A percentile compares a stretch with the other conserved stretches of the same genome.
Conservation (phyloP, 2,329 filamentous ascomycete species). For the Sclerotinia trifoliorum region DNA sequence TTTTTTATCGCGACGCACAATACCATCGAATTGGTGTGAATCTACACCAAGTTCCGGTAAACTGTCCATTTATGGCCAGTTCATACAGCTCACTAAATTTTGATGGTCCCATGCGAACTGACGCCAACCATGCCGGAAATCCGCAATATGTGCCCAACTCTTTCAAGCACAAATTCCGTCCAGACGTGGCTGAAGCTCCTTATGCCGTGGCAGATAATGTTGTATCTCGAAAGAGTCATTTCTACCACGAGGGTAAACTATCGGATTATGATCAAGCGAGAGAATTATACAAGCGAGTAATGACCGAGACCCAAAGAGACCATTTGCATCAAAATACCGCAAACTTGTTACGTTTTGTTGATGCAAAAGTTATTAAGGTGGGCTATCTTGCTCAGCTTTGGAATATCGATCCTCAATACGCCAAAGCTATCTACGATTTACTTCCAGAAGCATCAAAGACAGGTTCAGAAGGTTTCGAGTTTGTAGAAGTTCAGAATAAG, state of each 20-base stretch:
- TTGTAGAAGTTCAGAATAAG: conserved; percentile 23
- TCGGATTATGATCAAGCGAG: conserved; percentile 27
- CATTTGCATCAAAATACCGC: conserved; percentile 16
- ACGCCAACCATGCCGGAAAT: conserved; percentile 49
- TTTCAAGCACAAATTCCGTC: conserved; percentile 57
- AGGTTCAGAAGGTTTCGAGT: conserved; percentile 16
- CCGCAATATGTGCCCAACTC: conserved; percentile 43
- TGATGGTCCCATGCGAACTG: conserved; percentile 40
- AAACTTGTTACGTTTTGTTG: conserved; percentile 4
- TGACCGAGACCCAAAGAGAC: conserved; percentile 2
- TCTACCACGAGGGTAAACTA: conserved; percentile 20
- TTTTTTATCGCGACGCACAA: conserved; percentile 66
- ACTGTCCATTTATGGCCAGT: conserved; percentile 35
- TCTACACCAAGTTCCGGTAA: conserved; percentile 55
- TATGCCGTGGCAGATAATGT: conserved; percentile 47
- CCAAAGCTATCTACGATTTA: conserved; percentile 18
- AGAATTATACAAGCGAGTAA: conserved; percentile 17
- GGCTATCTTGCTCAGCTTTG: conserved; percentile 51
- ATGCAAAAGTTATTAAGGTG: conserved; percentile 14
- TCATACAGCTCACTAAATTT: conserved; percentile 38
- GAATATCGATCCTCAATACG: conserved; percentile 38
- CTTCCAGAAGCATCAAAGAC: conserved; percentile 13
- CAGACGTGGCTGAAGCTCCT: conserved; percentile 65
- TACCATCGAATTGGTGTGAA: conserved; percentile 57
- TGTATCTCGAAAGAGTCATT: conserved; percentile 14